phyloP scores from a whole-genome alignment of 176 grass and related monocot species.

The Phragmites australis region DNA sequence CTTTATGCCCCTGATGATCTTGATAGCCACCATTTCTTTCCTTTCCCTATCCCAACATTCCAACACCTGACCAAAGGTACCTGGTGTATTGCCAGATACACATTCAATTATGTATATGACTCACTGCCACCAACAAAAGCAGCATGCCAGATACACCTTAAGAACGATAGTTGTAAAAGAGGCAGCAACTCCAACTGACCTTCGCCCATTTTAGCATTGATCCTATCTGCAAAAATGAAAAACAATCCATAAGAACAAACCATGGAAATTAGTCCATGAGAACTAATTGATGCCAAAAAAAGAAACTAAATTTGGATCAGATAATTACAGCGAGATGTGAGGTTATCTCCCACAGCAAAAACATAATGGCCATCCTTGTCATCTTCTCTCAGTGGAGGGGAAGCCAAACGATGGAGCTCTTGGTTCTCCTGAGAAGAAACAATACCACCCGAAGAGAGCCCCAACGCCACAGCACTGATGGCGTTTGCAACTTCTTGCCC shows the following conservation, averaged over 20 bases:
- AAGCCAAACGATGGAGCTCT: conserved; percentile 42
- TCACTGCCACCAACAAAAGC: not conserved
- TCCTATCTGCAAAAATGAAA: conserved; percentile 65
- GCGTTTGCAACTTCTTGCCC: conserved; percentile 72
- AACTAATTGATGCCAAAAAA: not conserved
- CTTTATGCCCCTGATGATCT: conserved; percentile 70
- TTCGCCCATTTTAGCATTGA: conserved; percentile 94
- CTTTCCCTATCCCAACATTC: conserved; percentile 81
- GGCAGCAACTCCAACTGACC: conserved; percentile 46
- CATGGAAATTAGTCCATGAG: not conserved
- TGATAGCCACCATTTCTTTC: conserved; percentile 77
- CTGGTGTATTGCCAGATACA: conserved; percentile 48
- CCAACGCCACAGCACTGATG: conserved; percentile 48
- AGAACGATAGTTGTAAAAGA: not conserved
- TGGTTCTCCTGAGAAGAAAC: conserved; percentile 51
- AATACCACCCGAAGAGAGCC: conserved; percentile 35
- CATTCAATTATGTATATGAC: not conserved
- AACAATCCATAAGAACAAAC: conserved; percentile 19
- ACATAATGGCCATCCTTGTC: conserved; percentile 95
- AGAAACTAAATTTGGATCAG: not conserved
- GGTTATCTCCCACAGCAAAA: conserved; percentile 92
- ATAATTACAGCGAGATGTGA: conserved; percentile 87
- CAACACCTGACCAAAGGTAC: conserved; percentile 83
- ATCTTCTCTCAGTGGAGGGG: conserved; percentile 83
- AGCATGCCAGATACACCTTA: not conserved